Percentiles rank a stretch among this genome's conserved stretches.
These are phyloP conservation scores for Pulveroboletus sp. DNA, from an alignment of 768 basidiomycete genomes.

Conservation along the genomic window DNA sequence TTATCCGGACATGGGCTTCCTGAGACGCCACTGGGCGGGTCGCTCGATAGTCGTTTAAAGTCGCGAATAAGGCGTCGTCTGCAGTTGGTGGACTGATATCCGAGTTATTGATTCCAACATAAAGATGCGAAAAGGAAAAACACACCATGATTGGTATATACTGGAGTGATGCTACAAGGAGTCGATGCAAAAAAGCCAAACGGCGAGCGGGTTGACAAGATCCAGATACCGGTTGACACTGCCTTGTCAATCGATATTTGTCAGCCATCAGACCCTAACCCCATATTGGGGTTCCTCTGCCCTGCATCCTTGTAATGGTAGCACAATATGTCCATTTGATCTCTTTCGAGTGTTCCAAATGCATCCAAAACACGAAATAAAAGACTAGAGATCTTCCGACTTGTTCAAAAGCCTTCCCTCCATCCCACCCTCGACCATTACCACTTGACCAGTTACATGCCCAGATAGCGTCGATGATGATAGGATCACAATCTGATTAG, in stretches of 20 bases:
- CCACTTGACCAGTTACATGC: conserved; percentile 64
- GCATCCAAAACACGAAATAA: too few species aligned
- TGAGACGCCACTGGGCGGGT: conserved; percentile 94
- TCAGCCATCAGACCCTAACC: conserved; percentile 28
- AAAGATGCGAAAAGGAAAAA: not conserved
- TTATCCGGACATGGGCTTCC: conserved; percentile 97
- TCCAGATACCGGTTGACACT: not conserved
- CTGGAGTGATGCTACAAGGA: not conserved
- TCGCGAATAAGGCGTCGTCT: conserved; percentile 95
- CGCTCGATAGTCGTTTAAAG: conserved; percentile 92
- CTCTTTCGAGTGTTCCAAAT: not conserved
- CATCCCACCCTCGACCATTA: conserved; percentile 77
- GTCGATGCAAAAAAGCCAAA: not conserved
- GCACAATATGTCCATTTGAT: not conserved
- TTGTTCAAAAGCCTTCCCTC: conserved; percentile 58
- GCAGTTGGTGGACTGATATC: conserved; percentile 81
- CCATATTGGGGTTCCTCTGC: conserved; percentile 8
- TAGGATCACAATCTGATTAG: conserved; percentile 57
- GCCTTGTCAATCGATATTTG: conserved; percentile 11
- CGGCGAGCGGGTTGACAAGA: conserved; percentile 1
- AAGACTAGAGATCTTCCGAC: conserved; percentile 31
- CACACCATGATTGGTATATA: conserved; percentile 22
- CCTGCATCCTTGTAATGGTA: too few species aligned
- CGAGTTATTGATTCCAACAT: not conserved
- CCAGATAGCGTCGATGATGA: conserved; percentile 62